phyloP scores from a whole-genome alignment of 2,329 filamentous ascomycete genomes.

The Neobulgaria alba region DNA sequence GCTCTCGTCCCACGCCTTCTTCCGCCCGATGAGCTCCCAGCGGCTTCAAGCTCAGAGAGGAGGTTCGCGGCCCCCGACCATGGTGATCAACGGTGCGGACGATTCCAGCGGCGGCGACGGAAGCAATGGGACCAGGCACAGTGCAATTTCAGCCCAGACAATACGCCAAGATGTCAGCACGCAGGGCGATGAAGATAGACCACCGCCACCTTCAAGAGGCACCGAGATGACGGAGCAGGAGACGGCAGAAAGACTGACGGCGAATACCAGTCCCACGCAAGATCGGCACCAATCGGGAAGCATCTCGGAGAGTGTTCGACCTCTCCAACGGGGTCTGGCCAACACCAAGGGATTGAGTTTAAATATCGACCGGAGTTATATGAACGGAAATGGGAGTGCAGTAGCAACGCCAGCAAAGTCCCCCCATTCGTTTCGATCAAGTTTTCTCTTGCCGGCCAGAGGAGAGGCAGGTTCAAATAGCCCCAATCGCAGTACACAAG shows the following conservation, averaged over 20 bases:
- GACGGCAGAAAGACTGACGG: constrained; percentile 59
- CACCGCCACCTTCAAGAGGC: constrained; percentile 62
- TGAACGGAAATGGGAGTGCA: constrained; percentile 35
- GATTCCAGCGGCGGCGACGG: constrained; percentile 37
- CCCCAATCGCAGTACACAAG: constrained; percentile 49
- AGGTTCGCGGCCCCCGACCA: constrained; percentile 37
- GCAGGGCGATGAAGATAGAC: constrained; percentile 41
- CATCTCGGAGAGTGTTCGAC: constrained; percentile 68
- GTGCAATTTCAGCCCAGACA: constrained; percentile 43
- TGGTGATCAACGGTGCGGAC: constrained; percentile 26
- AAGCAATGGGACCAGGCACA: constrained; percentile 42
- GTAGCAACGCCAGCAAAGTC: constrained; percentile 58
- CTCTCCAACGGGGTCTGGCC: constrained; percentile 40
- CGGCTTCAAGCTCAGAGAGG: constrained; percentile 84
- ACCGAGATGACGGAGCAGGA: constrained; percentile 74
- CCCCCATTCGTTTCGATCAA: constrained; percentile 67
- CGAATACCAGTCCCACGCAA: constrained; percentile 64
- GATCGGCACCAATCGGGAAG: constrained; percentile 51
- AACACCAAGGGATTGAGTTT: constrained; percentile 39
- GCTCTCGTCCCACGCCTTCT: constrained; percentile 83
- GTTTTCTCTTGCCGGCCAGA: constrained; percentile 57
- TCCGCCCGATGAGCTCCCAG: constrained; percentile 93
- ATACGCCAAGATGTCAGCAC: constrained; percentile 21
- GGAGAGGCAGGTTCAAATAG: constrained; percentile 40
- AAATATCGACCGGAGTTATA: constrained; percentile 53